Evolutionary conservation across 2,329 filamentous ascomycete species (phyloP).

Genomic region (Talaromyces marneffei): DNA sequence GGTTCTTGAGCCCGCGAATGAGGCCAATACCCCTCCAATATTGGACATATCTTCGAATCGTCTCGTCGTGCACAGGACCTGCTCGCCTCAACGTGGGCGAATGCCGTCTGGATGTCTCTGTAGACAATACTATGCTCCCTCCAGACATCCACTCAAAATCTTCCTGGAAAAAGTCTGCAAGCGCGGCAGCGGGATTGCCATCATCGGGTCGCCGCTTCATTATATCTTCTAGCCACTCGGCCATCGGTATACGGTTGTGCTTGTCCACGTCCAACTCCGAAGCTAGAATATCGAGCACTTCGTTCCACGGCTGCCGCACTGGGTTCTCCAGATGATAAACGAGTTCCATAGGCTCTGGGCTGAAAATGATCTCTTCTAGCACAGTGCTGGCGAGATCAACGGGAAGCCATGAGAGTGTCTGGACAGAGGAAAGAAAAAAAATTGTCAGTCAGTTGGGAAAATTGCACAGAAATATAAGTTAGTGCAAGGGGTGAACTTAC

Average conservation of each 20-base stretch:
- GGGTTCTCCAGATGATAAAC: conserved; percentile 46
- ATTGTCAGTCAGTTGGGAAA: background rate
- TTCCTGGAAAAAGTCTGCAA: conserved; percentile 27
- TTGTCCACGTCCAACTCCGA: conserved; percentile 27
- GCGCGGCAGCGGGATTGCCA: conserved; percentile 23
- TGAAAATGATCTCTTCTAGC: conserved; percentile 29
- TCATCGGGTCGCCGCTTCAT: conserved; percentile 8
- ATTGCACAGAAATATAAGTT: too few relatives aligned
- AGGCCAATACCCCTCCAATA: conserved; percentile 25
- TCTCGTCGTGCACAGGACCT: conserved; percentile 28
- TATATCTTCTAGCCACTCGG: background rate
- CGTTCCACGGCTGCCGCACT: conserved; percentile 35
- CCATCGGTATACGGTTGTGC: background rate
- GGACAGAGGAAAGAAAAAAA: too few relatives aligned
- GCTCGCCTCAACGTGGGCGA: conserved; percentile 29
- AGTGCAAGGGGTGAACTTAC: background rate
- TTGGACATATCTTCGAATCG: conserved; percentile 29
- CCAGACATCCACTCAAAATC: conserved; percentile 41
- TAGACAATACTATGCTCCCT: conserved; percentile 39
- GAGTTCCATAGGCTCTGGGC: conserved; percentile 19
- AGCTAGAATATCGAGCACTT: conserved; percentile 31
- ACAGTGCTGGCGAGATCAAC: conserved; percentile 38
- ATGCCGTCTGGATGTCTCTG: conserved; percentile 28
- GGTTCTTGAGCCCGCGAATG: background rate
- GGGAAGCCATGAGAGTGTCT: conserved; percentile 40